Conservation (phyloP, 371 early-diverging fungal species). For the Actinomortierella ambigua region DNA sequence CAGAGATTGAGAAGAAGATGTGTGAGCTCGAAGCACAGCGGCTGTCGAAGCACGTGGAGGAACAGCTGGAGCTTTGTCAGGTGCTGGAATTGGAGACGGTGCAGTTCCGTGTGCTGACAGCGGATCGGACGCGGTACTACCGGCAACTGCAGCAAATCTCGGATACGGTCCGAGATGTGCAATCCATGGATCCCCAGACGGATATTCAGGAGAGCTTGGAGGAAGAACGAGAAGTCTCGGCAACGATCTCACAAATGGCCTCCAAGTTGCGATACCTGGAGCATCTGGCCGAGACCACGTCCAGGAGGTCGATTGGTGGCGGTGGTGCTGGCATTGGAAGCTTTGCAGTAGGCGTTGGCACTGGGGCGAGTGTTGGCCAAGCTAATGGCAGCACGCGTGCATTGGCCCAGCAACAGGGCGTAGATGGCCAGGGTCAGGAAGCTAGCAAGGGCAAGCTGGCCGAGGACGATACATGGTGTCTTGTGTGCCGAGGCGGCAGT, state of each 20-base stretch:
- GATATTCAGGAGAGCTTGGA: conserved; percentile 33
- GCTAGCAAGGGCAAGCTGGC: conserved; percentile 17
- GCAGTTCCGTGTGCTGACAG: conserved; percentile 23
- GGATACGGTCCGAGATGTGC: conserved; percentile 48
- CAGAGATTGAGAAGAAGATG: conserved; percentile 16
- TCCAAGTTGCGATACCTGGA: conserved; percentile 54
- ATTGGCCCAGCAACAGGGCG: no score
- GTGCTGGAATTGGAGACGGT: conserved; percentile 21
- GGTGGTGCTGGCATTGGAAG: no score
- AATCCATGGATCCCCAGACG: conserved; percentile 27
- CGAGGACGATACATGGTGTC: conserved; percentile 49
- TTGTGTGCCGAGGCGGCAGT: conserved; percentile 59
- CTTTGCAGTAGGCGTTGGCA: no score
- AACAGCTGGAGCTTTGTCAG: conserved; percentile 13
- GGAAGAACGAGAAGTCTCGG: conserved; percentile 31
- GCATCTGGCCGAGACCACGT: conserved; percentile 28
- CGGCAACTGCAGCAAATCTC: conserved; percentile 61
- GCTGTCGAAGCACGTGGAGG: conserved; percentile 18
- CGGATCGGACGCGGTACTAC: conserved; percentile 61
- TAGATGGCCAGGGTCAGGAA: conserved; percentile 3
- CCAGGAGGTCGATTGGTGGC: no score
- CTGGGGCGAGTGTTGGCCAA: no score
- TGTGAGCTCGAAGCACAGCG: conserved; percentile 23
- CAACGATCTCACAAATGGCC: conserved; percentile 15
- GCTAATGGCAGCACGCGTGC: no score